Percentiles rank a stretch among this genome's conserved stretches.
Conservation (phyloP, 495 filamentous ascomycete genomes). For the Neurospora terricola region DNA sequence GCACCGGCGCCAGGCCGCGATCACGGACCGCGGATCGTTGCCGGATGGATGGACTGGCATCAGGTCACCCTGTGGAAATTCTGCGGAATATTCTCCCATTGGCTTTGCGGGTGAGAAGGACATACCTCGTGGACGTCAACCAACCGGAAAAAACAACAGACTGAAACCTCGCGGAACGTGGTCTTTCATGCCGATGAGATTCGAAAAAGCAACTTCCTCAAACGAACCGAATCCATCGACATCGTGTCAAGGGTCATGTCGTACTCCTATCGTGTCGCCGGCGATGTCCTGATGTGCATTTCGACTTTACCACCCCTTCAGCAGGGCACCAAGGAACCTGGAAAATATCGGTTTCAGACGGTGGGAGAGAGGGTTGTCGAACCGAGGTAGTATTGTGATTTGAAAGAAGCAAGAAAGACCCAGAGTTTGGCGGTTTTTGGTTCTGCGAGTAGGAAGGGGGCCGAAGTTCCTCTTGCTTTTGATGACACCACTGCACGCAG, state of each 20-base stretch:
- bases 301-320: neutral
- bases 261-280: neutral
- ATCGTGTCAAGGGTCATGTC: neutral
- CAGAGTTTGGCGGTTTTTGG: neutral
- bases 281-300: neutral
- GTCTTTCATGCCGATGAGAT: neutral
- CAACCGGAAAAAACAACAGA: neutral
- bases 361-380: neutral
- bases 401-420: neutral
- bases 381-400: neutral
- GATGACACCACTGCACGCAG: neutral
- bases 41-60: neutral
- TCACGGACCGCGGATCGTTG: neutral
- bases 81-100: neutral
- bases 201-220: neutral
- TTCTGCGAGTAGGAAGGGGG: neutral
- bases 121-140: neutral
- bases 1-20: neutral
- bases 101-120: neutral
- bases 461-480: neutral
- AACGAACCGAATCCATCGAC: neutral
- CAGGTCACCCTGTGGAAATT: neutral
- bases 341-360: neutral
- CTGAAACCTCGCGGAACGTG: neutral
- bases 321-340: too few species aligned